Percentiles rank a stretch among this genome's conserved stretches.
These are phyloP conservation scores for Gaultheria prostrata DNA, from an alignment of 148 eudicot species.

Conservation along the genomic window DNA sequence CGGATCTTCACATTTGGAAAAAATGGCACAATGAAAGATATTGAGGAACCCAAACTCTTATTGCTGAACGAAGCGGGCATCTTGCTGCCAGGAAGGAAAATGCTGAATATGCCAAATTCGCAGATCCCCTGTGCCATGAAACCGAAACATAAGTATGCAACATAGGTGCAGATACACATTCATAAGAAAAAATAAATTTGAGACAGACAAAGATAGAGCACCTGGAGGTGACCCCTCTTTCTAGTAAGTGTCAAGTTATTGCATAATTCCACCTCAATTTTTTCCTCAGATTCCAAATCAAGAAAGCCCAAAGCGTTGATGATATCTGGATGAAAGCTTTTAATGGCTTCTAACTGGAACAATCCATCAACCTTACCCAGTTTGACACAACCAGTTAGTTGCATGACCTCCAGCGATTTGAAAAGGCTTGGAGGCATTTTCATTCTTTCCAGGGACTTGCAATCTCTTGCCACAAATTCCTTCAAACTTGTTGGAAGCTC, in stretches of 20 bases:
- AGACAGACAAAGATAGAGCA: background rate
- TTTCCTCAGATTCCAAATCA: slow-evolving; percentile 5
- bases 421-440: slow-evolving; percentile 9
- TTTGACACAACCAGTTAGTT: slow-evolving; percentile 10
- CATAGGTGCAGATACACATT: background rate
- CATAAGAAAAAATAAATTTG: too few relatives aligned
- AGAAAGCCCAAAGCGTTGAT: background rate
- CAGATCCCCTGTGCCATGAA: slow-evolving; percentile 16
- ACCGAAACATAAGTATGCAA: background rate
- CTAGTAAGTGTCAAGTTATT: slow-evolving; percentile 7
- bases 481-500: slow-evolving; percentile 21
- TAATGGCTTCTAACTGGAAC: slow-evolving; percentile 15
- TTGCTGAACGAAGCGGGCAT: slow-evolving; percentile 10
- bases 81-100: slow-evolving; percentile 13
- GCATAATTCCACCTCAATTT: slow-evolving; percentile 6
- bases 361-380: slow-evolving; percentile 11
- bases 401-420: background rate
- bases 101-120: slow-evolving; percentile 20
- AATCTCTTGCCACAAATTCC: slow-evolving; percentile 8
- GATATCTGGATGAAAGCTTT: background rate
- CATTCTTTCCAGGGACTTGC: slow-evolving; percentile 14
- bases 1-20: background rate
- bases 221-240: slow-evolving; percentile 17
- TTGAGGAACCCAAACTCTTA: background rate
- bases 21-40: slow-evolving; percentile 4